These are phyloP conservation scores for Truncatella angustata DNA, from an alignment of 2,329 filamentous ascomycete genomes.

Conservation along the genomic window DNA sequence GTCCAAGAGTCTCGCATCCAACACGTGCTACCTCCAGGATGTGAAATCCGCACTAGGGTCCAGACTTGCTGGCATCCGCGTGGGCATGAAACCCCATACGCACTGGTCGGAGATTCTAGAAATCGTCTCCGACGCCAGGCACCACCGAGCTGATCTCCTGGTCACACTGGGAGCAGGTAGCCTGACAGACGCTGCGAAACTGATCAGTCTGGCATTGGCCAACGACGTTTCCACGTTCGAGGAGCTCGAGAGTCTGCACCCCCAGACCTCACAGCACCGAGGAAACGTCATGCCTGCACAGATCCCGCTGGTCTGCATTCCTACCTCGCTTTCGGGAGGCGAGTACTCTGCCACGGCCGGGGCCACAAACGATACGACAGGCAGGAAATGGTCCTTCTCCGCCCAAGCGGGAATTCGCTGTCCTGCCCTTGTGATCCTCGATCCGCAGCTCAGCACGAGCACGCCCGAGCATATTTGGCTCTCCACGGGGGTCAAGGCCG, in stretches of 20 bases:
- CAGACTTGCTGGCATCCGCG: constrained; percentile 41
- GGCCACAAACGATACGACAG: constrained; percentile 24
- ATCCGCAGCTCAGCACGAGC: constrained; percentile 47
- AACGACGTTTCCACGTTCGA: constrained; percentile 39
- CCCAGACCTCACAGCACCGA: constrained; percentile 20
- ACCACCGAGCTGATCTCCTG: constrained; percentile 42
- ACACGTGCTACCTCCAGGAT: constrained; percentile 41
- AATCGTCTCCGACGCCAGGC: constrained; percentile 38
- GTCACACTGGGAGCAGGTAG: constrained; percentile 55
- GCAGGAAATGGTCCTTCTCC: constrained; percentile 27
- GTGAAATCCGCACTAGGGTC: constrained; percentile 39
- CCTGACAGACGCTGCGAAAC: constrained; percentile 55
- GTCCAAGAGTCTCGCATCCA: constrained; percentile 45
- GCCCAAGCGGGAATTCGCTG: constrained; percentile 32
- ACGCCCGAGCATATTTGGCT: constrained; percentile 56
- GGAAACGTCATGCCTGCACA: constrained; percentile 20
- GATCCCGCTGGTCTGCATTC: constrained; percentile 32
- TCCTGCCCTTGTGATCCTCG: constrained; percentile 53
- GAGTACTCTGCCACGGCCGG: constrained; percentile 32
- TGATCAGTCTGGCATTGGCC: constrained; percentile 47
- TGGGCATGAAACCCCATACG: constrained; percentile 54
- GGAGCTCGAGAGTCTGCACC: constrained; percentile 35
- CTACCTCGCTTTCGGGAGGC: constrained; percentile 33
- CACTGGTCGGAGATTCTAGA: constrained; percentile 51
- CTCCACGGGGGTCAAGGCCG: constrained; percentile 44